Base-by-base conservation (phyloP, 352 stramenopile genomes). In the Phytophthora pinifolia region DNA sequence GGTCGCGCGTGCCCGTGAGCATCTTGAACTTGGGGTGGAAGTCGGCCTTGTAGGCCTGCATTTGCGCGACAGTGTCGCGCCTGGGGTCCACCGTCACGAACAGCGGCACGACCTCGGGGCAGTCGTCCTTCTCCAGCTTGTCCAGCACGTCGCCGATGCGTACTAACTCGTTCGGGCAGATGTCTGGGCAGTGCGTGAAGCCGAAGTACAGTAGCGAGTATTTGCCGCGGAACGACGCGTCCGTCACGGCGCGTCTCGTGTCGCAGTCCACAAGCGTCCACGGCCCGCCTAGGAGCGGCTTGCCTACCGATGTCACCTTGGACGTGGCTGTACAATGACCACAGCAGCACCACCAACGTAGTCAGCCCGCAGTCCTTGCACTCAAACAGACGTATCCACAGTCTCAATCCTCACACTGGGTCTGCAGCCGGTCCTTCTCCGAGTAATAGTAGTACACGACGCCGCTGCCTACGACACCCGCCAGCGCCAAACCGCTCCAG, bases 161-260 rank as follows among this genome's bases (percentile, higher is more conserved):
- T 46, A 99, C 91, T 58, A 99, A 92, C 79, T 99, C 97, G 27
- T 98, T 98, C 12, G 98, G 97, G 62, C 98, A 99, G 69, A 99
- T 99, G 72, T 99, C 97, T 4, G 98, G 98, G 74, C 97, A 99
- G 62, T 98, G 92, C 53, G 96, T 98, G 80, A 99, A 99, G 60
- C 98, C 98, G 87, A 99, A 99, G 86, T 99, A 99, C 18, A 99
- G 74, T 35, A 99, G 77, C 52, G 93, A 87, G 78, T 97, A 98
- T 65, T 98, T 94, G 59, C 97, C 97, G 38, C 67, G 72, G 65
- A 90, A 98, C 59, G 86, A 86, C 32, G 84, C 88, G 64, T 98
- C 89, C 20, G 92, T 98, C 32, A 97, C 85, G 6, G 86, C 85
- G 15, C 60, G 70, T 51, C 89, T 78, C 25, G 81, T 86, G 49